These are phyloP conservation scores for Botrytis byssoidea DNA, from an alignment of 2,329 filamentous ascomycete genomes.

Conservation along the genomic window DNA sequence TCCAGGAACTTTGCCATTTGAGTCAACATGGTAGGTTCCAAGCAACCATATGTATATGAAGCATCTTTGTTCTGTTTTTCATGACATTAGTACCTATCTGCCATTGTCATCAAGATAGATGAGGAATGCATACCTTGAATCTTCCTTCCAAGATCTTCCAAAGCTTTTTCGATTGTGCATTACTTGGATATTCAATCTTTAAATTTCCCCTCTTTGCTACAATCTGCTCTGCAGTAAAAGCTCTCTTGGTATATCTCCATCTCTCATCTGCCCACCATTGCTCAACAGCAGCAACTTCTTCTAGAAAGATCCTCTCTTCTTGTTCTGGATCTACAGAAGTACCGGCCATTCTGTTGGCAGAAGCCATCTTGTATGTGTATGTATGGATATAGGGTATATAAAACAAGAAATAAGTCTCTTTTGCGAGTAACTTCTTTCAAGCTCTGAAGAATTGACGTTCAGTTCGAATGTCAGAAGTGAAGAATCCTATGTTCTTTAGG, in stretches of 20 bases:
- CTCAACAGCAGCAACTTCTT: constrained; percentile 86
- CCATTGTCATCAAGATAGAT: background rate
- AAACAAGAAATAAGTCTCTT: background rate
- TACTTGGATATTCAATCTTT: constrained; percentile 89
- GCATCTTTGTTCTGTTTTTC: constrained; percentile 68
- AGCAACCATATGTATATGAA: constrained; percentile 93
- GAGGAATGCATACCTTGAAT: constrained; percentile 62
- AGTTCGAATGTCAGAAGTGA: background rate
- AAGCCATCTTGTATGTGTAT: constrained; percentile 12
- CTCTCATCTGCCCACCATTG: constrained; percentile 90
- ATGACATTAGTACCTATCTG: background rate
- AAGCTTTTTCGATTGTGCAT: constrained; percentile 86
- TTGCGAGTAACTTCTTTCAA: background rate
- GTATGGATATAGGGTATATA: constrained; percentile 25
- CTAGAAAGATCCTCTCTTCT: constrained; percentile 56
- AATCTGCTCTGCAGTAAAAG: constrained; percentile 96
- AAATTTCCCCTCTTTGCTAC: constrained; percentile 91
- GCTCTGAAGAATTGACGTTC: background rate
- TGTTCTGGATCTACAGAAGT: constrained; percentile 53
- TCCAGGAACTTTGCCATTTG: constrained; percentile 99
- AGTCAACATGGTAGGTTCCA: constrained; percentile 97
- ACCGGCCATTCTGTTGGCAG: constrained; percentile 55
- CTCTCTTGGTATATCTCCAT: constrained; percentile 89
- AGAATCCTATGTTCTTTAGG: constrained; percentile 4
- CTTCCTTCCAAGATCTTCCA: constrained; percentile 85